Evolutionary conservation across 1,284 basidiomycete genomes (phyloP).

Genomic region (Naganishia albida): DNA sequence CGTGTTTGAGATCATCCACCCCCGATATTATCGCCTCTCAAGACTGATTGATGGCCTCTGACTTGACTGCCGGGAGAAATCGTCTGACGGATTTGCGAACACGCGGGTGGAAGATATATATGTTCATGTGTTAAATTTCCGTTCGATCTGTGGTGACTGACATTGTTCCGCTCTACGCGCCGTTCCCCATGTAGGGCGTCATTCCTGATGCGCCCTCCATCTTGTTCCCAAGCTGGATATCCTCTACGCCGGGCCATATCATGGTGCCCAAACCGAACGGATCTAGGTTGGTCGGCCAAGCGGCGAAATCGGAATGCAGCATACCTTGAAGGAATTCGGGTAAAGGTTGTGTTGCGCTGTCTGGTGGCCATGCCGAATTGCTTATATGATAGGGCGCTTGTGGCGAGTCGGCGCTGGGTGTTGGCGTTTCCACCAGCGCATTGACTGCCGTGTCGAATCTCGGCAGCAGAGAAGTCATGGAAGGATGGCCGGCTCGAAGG

Average conservation of each 20-base stretch:
- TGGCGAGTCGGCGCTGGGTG: slow-evolving; percentile 1
- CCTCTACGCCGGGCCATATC: slow-evolving; percentile 12
- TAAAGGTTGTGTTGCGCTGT: slow-evolving; percentile 6
- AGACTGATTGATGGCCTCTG: too few relatives aligned
- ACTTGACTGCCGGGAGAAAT: too few relatives aligned
- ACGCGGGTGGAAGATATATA: too few relatives aligned
- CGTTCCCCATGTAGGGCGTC: neutral
- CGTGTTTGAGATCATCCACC: too few relatives aligned
- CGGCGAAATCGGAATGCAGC: slow-evolving; percentile 22
- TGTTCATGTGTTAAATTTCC: too few relatives aligned
- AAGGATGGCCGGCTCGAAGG: neutral
- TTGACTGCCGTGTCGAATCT: slow-evolving; percentile 22
- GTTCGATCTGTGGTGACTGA: too few relatives aligned
- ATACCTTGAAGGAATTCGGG: slow-evolving; percentile 18
- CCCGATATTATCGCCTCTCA: too few relatives aligned
- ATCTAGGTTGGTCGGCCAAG: slow-evolving; percentile 16
- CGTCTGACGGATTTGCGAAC: too few relatives aligned
- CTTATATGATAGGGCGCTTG: neutral
- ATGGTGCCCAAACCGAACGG: slow-evolving; percentile 21
- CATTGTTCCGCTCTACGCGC: neutral
- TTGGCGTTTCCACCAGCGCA: neutral
- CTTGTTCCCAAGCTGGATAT: neutral
- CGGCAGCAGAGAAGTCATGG: slow-evolving; percentile 4
- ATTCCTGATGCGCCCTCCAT: slow-evolving; percentile 1
- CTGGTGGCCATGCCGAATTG: neutral